Percentiles rank a stretch among this genome's conserved stretches.
Conservation (phyloP, 2,329 filamentous ascomycete species). For the Calonectria hongkongensis region DNA sequence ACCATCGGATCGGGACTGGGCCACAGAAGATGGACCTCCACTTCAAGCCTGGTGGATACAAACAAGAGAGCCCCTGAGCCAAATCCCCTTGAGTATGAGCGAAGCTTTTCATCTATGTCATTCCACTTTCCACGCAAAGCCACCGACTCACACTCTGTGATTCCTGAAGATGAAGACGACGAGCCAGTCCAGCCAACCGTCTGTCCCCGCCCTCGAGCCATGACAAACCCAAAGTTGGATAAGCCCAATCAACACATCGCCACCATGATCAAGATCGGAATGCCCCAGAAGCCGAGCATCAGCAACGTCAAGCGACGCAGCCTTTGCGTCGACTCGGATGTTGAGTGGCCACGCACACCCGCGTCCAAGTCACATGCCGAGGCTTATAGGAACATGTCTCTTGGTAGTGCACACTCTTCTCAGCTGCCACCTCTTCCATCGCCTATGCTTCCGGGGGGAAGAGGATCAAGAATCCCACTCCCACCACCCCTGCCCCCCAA, state of each 20-base stretch:
- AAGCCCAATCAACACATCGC: neutral
- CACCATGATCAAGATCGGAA: slow-evolving; percentile 8
- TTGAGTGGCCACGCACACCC: slow-evolving; percentile 13
- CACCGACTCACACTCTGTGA: neutral
- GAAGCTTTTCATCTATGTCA: slow-evolving; percentile 13
- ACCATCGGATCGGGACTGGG: neutral
- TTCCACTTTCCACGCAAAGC: slow-evolving; percentile 14
- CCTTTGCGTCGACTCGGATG: neutral
- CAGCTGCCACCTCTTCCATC: neutral
- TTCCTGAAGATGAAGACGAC: neutral
- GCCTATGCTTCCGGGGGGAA: neutral
- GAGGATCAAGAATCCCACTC: slow-evolving; percentile 8
- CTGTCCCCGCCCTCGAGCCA: neutral
- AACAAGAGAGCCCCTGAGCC: neutral
- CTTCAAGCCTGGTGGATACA: neutral
- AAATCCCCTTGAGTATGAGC: neutral
- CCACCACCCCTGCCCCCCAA: neutral
- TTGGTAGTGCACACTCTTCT: neutral
- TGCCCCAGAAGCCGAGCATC: slow-evolving; percentile 7
- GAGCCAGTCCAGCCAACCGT: neutral
- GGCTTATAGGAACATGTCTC: neutral
- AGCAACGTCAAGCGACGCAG: slow-evolving; percentile 19
- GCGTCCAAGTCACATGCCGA: neutral
- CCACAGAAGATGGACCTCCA: slow-evolving; percentile 18
- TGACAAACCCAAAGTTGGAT: neutral